Percentiles rank a stretch among this genome's conserved stretches.
These are phyloP conservation scores for Pseudocercospora vitis DNA, from an alignment of 2,329 filamentous ascomycete species.

Conservation along the genomic window DNA sequence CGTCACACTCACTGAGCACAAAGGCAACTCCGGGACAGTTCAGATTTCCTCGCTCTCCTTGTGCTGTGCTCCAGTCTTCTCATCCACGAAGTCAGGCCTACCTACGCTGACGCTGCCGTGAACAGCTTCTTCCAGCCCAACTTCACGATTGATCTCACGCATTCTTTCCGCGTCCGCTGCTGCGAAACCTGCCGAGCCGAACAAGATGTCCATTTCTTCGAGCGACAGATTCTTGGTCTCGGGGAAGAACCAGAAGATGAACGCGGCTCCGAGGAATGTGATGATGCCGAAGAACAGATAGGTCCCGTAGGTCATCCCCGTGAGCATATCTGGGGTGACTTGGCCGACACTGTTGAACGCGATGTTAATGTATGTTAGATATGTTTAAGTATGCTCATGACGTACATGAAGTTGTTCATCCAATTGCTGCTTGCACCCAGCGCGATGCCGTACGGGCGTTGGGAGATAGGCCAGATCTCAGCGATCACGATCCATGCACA, in stretches of 20 bases:
- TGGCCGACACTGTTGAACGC: conserved; percentile 59
- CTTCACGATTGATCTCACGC: conserved; percentile 69
- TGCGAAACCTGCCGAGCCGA: conserved; percentile 59
- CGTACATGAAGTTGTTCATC: conserved; percentile 39
- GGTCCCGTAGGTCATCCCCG: conserved; percentile 65
- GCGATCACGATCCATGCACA: conserved; percentile 69
- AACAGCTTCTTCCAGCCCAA: conserved; percentile 55
- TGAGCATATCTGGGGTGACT: conserved; percentile 66
- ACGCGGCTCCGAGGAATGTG: conserved; percentile 61
- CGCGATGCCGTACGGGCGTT: conserved; percentile 68
- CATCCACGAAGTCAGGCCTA: conserved; percentile 13
- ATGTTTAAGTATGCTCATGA: background rate
- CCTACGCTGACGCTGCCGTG: conserved; percentile 24
- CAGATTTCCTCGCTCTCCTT: conserved; percentile 18
- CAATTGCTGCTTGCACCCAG: conserved; percentile 58
- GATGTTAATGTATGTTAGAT: background rate
- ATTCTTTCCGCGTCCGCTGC: conserved; percentile 68
- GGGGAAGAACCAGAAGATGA: conserved; percentile 55
- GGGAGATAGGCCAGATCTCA: conserved; percentile 72
- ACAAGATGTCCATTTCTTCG: conserved; percentile 41
- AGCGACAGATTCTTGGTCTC: conserved; percentile 56
- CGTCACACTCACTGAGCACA: background rate
- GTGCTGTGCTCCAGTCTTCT: conserved; percentile 23
- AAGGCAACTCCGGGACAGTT: background rate
- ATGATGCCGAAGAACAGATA: conserved; percentile 70